phyloP scores from a whole-genome alignment of 176 grass and related monocot species.

The Metroxylon sagu region DNA sequence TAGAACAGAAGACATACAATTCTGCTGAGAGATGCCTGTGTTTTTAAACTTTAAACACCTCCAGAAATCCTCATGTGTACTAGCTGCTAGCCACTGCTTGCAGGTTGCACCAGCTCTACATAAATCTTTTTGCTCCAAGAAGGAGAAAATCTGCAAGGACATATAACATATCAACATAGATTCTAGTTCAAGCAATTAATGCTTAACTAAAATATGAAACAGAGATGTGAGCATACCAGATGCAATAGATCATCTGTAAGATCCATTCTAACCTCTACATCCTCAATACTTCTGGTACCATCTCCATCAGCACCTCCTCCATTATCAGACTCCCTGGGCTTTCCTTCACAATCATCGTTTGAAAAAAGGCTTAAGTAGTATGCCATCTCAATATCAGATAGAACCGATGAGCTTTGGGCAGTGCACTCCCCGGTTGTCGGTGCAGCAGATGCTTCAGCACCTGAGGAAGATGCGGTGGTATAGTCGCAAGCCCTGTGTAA shows the following conservation, averaged over 20 bases:
- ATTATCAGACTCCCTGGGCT: constrained; percentile 8
- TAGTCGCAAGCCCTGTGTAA: constrained; percentile 23
- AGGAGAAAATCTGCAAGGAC: constrained; percentile 78
- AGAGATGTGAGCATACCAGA: constrained; percentile 36
- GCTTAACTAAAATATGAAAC: constrained; percentile 5
- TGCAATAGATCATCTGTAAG: constrained; percentile 92
- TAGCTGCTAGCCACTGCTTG: constrained; percentile 74
- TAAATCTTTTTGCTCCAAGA: constrained; percentile 87
- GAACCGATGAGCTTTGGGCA: constrained; percentile 16
- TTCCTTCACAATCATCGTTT: constrained; percentile 34
- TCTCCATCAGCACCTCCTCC: constrained; percentile 21
- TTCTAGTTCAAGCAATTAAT: constrained; percentile 1
- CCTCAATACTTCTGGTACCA: constrained; percentile 37
- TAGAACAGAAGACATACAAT: constrained; percentile 60
- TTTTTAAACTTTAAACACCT: constrained; percentile 76
- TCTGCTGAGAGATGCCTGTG: constrained; percentile 58
- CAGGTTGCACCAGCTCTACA: constrained; percentile 77
- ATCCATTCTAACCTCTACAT: constrained; percentile 77
- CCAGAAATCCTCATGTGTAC: constrained; percentile 83
- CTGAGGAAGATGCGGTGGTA: constrained; percentile 8
- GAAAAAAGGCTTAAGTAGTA: constrained; percentile 30
- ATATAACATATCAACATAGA: constrained; percentile 25
- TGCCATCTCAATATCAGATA: constrained; percentile 39
- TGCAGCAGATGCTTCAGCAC: constrained; percentile 2
- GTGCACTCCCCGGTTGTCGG: constrained; percentile 8